Conservation (phyloP, 108 stramenopile genomes). For the Fragilaria radians region DNA sequence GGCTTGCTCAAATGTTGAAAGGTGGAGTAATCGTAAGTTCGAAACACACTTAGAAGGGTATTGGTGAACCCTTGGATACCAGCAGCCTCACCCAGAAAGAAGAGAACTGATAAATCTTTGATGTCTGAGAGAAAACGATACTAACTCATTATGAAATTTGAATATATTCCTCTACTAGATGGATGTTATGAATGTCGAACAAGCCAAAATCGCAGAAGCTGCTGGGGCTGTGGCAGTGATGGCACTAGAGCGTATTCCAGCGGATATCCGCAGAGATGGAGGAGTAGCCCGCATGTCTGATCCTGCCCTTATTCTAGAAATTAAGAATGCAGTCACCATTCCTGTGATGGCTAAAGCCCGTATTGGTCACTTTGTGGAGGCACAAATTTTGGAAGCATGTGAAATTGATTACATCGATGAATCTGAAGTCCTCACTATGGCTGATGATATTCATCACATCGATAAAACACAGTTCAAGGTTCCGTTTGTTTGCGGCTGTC, state of each 20-base stretch:
- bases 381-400: slow-evolving; percentile 96
- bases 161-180: slow-evolving; percentile 47
- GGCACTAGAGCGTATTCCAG: slow-evolving; percentile 99
- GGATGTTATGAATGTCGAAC: slow-evolving; percentile 95
- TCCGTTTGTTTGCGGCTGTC: slow-evolving; percentile 99
- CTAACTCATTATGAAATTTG: no score
- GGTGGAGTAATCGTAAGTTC: slow-evolving; percentile 95
- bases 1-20: slow-evolving; percentile 97
- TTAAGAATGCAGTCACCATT: slow-evolving; percentile 98
- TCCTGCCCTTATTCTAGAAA: slow-evolving; percentile 94
- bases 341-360: slow-evolving; percentile 99
- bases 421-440: slow-evolving; percentile 98
- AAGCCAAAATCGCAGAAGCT: slow-evolving; percentile 94
- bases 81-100: not conserved
- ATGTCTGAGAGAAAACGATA: no score
- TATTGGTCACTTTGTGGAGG: slow-evolving; percentile 99
- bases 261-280: slow-evolving; percentile 98
- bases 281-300: slow-evolving; percentile 99
- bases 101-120: not conserved
- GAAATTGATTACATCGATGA: slow-evolving; percentile 99
- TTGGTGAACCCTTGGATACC: no score
- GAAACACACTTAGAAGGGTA: no score
- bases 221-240: slow-evolving; percentile 99
- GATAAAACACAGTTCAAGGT: slow-evolving; percentile 95
- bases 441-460: slow-evolving; percentile 98